Evolutionary conservation across 495 filamentous ascomycete genomes (phyloP), one percentile per base, ranked within the genome.

Genomic region (Penicillium cinerascens): DNA sequence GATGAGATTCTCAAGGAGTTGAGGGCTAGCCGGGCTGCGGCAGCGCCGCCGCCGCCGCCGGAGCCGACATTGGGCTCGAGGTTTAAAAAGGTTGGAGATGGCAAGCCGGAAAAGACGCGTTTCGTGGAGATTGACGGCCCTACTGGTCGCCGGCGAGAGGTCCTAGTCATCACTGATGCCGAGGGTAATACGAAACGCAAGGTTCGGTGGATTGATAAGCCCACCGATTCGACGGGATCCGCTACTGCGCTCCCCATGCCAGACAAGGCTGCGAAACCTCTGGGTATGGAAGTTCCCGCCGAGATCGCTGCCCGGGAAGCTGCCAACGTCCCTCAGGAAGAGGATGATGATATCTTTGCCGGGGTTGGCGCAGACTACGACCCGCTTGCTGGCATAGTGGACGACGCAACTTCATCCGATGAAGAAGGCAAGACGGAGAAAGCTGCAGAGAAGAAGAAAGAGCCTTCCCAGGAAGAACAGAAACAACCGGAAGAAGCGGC

Each of bases 131-230:
- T 75, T 44, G 88, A 95, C 59, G 77, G 81, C 47, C 16, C 37
- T 39, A 73, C 55, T 25, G 73, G 73, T 0, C 82, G 83, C 49
- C 86, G 91, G 5, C 75, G 89, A 43, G 89, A 97, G 64, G 82
- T 97, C 3, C 76, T 97, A 48, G 85, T 95, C 51, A 87, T 91
- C 15, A 82, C 89, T 7, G 91, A 95, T 64, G 87, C 88, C 40
- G 80, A 96, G 54, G 95, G 93, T 8, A 87, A 91, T 41, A 87
- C 88, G 52, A 93, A 95, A 67, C 80, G 89, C 54, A 97, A 95
- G 69, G 80, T 92, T 16, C 58, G 72, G 15, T 77, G 73, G 73
- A 53, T 77, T 23, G 73, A 78, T 51, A 70, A 70, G 76, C 62
- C 67, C 2, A 69, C 74, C 26, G 57, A 66, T 29, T 62, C 76